Conservation (phyloP, 2,329 filamentous ascomycete species). For the Aspergillus unguis region DNA sequence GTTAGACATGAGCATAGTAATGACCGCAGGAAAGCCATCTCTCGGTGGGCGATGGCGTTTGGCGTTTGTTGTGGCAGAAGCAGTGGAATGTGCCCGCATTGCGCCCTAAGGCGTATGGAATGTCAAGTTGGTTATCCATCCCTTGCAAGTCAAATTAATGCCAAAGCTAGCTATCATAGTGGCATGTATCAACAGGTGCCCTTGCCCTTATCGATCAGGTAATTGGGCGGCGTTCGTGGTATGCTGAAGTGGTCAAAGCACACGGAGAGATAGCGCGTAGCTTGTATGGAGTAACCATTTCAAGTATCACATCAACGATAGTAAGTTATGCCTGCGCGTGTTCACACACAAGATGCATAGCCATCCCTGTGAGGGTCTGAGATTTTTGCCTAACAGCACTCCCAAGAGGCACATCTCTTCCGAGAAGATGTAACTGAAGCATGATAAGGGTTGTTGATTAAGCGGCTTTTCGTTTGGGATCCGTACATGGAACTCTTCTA, state of each 20-base stretch:
- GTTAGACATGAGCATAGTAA: slow-evolving; percentile 11
- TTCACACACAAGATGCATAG: too few species aligned
- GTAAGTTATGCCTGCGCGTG: too few species aligned
- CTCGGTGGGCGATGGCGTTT: slow-evolving; percentile 17
- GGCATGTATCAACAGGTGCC: neutral
- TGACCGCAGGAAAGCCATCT: slow-evolving; percentile 12
- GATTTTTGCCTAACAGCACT: too few species aligned
- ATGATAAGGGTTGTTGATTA: too few species aligned
- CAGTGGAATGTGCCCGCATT: slow-evolving; percentile 33
- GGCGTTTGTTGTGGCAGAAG: slow-evolving; percentile 32
- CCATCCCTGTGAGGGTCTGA: too few species aligned
- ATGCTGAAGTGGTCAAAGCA: neutral
- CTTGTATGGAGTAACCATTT: too few species aligned
- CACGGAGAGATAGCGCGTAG: too few species aligned
- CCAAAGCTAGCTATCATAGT: neutral
- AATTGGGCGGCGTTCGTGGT: neutral
- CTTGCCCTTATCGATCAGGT: neutral
- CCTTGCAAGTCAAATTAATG: slow-evolving; percentile 6
- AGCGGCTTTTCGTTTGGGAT: too few species aligned
- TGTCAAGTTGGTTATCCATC: slow-evolving; percentile 24
- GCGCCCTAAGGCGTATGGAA: slow-evolving; percentile 27
- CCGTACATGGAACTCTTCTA: too few species aligned
- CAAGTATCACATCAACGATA: too few species aligned
- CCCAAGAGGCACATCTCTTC: too few species aligned
- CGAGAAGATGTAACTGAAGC: too few species aligned